Percentiles rank a stretch among this genome's conserved stretches.
Conservation (phyloP, 2,329 filamentous ascomycete species). For the Aspergillus sp. region DNA sequence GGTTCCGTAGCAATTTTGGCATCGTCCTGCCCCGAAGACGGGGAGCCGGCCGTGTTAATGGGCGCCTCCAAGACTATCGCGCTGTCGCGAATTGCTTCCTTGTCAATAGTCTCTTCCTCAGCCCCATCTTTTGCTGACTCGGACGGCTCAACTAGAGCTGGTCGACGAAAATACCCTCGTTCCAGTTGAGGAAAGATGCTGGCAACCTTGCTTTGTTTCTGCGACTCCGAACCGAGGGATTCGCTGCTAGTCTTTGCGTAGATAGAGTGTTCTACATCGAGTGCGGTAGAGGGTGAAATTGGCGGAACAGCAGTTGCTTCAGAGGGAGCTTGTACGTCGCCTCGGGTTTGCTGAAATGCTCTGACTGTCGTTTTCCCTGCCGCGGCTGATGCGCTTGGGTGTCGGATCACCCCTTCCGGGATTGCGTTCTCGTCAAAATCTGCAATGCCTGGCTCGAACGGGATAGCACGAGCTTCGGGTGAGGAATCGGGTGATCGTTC, state of each 20-base stretch:
- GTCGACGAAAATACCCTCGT: conserved; percentile 34
- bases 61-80: conserved; percentile 50
- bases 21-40: conserved; percentile 11
- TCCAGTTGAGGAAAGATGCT: conserved; percentile 40
- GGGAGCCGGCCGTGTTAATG: conserved; percentile 30
- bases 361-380: conserved; percentile 32
- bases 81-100: conserved; percentile 45
- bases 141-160: conserved; percentile 22
- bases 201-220: conserved; percentile 32
- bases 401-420: conserved; percentile 25
- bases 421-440: conserved; percentile 31
- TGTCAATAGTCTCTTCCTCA: conserved; percentile 41
- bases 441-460: conserved; percentile 28
- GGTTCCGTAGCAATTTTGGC: conserved; percentile 11
- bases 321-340: neutral
- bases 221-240: conserved; percentile 11
- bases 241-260: conserved; percentile 18
- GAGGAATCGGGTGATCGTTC: conserved; percentile 27
- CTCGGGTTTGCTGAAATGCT: conserved; percentile 18
- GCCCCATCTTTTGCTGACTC: conserved; percentile 41
- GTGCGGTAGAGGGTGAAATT: conserved; percentile 8
- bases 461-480: conserved; percentile 24
- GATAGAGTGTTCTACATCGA: conserved; percentile 8
- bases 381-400: conserved; percentile 13
- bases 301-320: neutral